phyloP scores from a whole-genome alignment of 768 basidiomycete genomes.

The Imleria badia region DNA sequence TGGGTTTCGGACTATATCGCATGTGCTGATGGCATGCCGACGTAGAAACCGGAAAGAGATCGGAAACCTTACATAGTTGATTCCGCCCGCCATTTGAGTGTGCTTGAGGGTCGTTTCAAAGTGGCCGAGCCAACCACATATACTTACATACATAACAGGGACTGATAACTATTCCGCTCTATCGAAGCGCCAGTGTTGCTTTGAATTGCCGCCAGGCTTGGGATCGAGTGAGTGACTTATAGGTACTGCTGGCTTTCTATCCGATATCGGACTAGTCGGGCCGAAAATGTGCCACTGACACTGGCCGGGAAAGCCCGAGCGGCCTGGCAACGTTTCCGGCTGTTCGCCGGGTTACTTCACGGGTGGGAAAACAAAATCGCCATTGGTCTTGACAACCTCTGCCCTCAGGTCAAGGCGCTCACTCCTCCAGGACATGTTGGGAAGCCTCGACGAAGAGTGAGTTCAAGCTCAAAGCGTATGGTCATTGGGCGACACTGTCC shows the following conservation, averaged over 20 bases:
- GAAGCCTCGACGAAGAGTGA: conserved; percentile 22
- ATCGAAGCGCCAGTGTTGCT: neutral
- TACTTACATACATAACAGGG: neutral
- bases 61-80: neutral
- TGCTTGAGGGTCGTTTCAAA: conserved; percentile 11
- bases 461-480: conserved; percentile 32
- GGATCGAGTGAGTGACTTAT: no score
- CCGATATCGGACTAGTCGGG: neutral
- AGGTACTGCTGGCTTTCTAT: neutral
- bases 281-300: no score
- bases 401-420: conserved; percentile 28
- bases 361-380: neutral
- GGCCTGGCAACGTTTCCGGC: conserved; percentile 8
- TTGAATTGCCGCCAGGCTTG: no score
- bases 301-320: no score
- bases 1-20: neutral
- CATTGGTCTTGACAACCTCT: conserved; percentile 14
- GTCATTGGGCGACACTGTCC: conserved; percentile 36
- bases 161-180: neutral
- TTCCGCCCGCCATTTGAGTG: neutral
- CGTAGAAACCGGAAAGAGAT: neutral
- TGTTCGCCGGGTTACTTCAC: neutral
- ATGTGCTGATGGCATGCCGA: no score
- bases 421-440: conserved; percentile 14
- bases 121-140: neutral